Conservation (phyloP, 306 rosid species). For the Oxytropis ochrocephala region DNA sequence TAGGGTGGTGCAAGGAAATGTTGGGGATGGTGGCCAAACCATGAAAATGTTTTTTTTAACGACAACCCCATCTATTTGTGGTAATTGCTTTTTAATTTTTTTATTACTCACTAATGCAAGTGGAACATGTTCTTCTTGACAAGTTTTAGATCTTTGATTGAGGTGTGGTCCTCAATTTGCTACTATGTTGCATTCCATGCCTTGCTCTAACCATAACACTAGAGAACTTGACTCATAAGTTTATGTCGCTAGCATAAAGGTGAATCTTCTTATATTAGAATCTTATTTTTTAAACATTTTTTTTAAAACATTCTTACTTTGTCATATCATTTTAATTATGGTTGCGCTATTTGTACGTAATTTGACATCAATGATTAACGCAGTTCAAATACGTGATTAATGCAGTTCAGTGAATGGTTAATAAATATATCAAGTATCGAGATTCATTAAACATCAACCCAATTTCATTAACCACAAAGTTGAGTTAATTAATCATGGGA, state of each 20-base stretch:
- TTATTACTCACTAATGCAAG: slow-evolving; percentile 15
- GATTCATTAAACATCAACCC: no score
- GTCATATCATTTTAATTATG: no score
- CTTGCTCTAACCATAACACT: background rate
- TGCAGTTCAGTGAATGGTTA: no score
- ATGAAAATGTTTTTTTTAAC: slow-evolving; percentile 11
- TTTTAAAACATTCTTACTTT: no score
- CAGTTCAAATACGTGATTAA: no score
- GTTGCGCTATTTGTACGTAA: no score
- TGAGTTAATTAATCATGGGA: no score
- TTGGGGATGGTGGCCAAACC: slow-evolving; percentile 19
- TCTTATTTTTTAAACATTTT: no score
- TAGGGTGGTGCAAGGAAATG: background rate
- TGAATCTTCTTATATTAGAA: background rate
- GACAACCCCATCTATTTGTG: slow-evolving; percentile 9
- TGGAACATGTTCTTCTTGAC: slow-evolving; percentile 13
- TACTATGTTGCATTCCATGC: background rate
- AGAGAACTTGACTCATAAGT: no score
- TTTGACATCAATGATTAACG: no score
- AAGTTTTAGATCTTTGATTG: slow-evolving; percentile 19
- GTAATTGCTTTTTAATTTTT: slow-evolving; percentile 11
- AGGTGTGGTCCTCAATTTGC: slow-evolving; percentile 20
- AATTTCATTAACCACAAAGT: no score
- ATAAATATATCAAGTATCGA: no score
- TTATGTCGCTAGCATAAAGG: background rate